These are phyloP conservation scores for Barnettozyma californica DNA, from an alignment of 805 yeast species.

Conservation along the genomic window DNA sequence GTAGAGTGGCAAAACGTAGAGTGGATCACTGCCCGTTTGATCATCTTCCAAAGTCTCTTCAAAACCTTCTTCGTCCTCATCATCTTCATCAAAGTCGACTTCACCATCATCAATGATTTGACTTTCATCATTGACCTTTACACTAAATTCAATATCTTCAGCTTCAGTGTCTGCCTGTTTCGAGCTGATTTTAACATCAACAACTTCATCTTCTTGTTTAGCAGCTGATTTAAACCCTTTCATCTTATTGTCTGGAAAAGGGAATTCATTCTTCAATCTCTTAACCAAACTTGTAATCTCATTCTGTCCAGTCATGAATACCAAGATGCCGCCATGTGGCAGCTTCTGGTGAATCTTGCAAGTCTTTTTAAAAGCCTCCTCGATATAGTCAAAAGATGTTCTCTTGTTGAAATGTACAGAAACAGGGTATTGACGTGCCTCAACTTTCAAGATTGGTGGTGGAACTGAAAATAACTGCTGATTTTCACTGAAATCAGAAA, in stretches of 20 bases:
- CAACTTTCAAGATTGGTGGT: constrained; percentile 87
- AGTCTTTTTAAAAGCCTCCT: constrained; percentile 80
- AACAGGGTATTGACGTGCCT: constrained; percentile 93
- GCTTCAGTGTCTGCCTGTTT: constrained; percentile 71
- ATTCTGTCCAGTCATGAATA: constrained; percentile 91
- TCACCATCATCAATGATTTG: constrained; percentile 33
- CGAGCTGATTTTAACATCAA: constrained; percentile 46
- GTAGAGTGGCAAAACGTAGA: constrained; percentile 87
- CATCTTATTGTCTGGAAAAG: constrained; percentile 35
- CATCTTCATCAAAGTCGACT: constrained; percentile 33
- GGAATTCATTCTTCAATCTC: constrained; percentile 62
- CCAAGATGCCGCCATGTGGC: constrained; percentile 91
- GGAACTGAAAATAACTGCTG: constrained; percentile 53
- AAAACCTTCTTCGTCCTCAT: constrained; percentile 51
- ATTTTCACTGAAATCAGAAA: constrained; percentile 88
- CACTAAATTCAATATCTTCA: constrained; percentile 80
- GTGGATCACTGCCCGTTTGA: constrained; percentile 69
- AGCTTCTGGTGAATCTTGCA: constrained; percentile 79
- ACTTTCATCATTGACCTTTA: constrained; percentile 31
- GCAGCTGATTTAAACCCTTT: constrained; percentile 6
- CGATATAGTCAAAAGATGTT: constrained; percentile 74
- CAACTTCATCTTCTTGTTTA: constrained; percentile 26
- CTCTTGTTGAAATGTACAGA: constrained; percentile 82
- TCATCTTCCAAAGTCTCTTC: constrained; percentile 69
- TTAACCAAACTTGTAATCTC: constrained; percentile 80